phyloP scores from a whole-genome alignment of 352 stramenopile species.

The Aphanomyces astaci region DNA sequence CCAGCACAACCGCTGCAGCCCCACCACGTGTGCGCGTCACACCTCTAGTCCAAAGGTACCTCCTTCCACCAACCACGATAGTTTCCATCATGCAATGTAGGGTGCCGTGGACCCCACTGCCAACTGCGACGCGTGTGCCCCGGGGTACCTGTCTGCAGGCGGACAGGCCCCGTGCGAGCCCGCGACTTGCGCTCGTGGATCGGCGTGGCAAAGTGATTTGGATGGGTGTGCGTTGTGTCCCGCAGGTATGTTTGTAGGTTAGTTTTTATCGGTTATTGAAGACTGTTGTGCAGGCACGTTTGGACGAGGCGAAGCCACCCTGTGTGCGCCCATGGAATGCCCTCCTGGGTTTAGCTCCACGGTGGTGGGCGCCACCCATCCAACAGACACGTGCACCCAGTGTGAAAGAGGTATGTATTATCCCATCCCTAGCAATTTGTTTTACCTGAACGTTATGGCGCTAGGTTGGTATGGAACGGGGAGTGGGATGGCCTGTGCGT shows the following conservation, averaged over 20 bases:
- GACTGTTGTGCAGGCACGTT: slow-evolving; percentile 15
- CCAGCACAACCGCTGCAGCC: background rate
- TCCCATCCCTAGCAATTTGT: slow-evolving; percentile 31
- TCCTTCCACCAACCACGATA: background rate
- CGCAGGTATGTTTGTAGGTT: background rate
- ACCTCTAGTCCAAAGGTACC: slow-evolving; percentile 3
- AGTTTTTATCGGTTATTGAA: background rate
- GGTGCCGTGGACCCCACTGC: background rate
- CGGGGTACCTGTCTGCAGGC: slow-evolving; percentile 1
- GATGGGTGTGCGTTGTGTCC: background rate
- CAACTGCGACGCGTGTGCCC: slow-evolving; percentile 10
- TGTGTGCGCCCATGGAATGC: slow-evolving; percentile 32
- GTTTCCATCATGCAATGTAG: background rate
- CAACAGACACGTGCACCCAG: slow-evolving; percentile 25
- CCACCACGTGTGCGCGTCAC: background rate
- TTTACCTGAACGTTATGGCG: background rate
- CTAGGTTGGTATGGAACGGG: slow-evolving; percentile 5
- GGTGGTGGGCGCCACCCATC: slow-evolving; percentile 24
- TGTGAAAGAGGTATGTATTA: slow-evolving; percentile 27
- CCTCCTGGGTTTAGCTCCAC: slow-evolving; percentile 28
- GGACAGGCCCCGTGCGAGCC: background rate
- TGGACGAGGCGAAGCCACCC: slow-evolving; percentile 26
- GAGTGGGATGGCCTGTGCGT: slow-evolving; percentile 26
- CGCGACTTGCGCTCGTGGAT: background rate
- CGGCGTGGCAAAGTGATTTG: background rate